These are phyloP conservation scores for Stephania japonica DNA, from an alignment of 164 flowering plant genomes.

Conservation along the genomic window DNA sequence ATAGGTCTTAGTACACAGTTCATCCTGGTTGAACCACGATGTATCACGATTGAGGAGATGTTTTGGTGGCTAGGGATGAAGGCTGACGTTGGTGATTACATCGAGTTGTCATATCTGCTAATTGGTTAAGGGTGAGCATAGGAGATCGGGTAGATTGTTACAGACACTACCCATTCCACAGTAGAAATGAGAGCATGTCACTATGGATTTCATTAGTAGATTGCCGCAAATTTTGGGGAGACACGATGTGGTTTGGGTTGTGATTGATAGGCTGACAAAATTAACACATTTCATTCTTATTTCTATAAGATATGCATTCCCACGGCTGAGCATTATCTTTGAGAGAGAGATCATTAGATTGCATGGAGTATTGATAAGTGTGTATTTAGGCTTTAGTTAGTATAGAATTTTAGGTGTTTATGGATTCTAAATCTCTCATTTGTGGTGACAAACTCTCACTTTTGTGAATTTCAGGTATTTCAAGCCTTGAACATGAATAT, in stretches of 20 bases:
- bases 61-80: not conserved
- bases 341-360: not conserved
- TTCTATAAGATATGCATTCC: not conserved
- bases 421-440: no score
- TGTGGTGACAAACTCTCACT: no score
- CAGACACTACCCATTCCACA: not conserved
- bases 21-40: not conserved
- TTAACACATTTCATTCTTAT: not conserved
- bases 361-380: no score
- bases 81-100: not conserved
- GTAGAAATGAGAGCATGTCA: not conserved
- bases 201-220: not conserved
- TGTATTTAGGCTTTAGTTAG: no score
- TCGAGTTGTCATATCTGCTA: not conserved
- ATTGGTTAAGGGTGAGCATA: not conserved
- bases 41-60: not conserved
- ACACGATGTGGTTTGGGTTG: not conserved
- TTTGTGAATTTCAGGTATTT: no score
- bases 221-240: not conserved
- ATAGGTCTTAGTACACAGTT: no score
- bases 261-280: not conserved
- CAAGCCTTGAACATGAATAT: no score
- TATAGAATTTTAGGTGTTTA: no score
- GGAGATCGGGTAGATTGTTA: not conserved
- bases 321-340: not conserved